Evolutionary conservation across 164 flowering plant genomes (phyloP), one percentile per base, ranked within the genome.

Genomic region (Kingdonia uniflora): DNA sequence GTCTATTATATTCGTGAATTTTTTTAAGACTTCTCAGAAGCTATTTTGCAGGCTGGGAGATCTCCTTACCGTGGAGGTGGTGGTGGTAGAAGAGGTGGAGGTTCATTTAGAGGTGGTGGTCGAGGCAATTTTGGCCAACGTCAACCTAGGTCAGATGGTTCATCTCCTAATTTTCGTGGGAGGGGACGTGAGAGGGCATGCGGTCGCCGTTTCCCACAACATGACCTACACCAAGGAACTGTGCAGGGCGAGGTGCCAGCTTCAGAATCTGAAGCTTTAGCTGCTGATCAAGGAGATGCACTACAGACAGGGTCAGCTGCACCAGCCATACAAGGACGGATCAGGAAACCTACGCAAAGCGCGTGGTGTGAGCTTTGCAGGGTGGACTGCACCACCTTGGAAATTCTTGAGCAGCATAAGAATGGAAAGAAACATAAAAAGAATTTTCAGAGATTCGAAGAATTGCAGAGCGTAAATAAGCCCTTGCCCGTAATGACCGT

Each of bases 321-420:
- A 43, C 56, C 44, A 44, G 11, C n/a, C 8, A 52, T 58, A 26
- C 60, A 26, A 4, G 52, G 49, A 44, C 59, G 29, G 24, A 23
- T 11, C 23, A 42, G 53, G 37, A 65, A 29, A 38, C 68, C 71
- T 35, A 69, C 65, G 2, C 67, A 54, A 19, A 57, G 57, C 42
- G 73, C 70, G 5, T 75, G 80, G 78, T 80, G 90, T 65, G 85
- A 78, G 57, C 70, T 83, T 24, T 83, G 90, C 49, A 72, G 72
- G 64, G 78, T 76, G 52, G 82, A 80, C 54, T 83, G 90, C 63
- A 78, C 65, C 51, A 80, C 65, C 52, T 55, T 47, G 57, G 80
- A 83, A 57, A 66, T 74, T 46, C 77, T 83, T 17, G 76, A 80
- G 66, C 76, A 73, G 59, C 90, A 83, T 62, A 73, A 60, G 63